Conservation (phyloP, 495 filamentous ascomycete genomes). For the Acidiella bohemica region DNA sequence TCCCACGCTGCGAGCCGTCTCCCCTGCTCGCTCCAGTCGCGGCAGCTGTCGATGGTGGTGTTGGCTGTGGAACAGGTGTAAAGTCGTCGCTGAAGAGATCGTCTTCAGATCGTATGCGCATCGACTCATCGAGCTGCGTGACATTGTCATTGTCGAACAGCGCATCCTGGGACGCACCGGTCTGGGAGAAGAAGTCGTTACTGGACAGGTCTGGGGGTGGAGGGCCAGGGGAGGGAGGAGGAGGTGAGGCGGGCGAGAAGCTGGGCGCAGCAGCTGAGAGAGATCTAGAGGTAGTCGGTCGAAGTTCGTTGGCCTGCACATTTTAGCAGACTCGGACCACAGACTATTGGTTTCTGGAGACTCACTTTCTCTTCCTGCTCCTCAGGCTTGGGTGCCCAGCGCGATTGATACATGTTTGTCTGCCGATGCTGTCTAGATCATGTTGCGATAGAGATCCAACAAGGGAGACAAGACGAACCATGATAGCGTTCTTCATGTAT, state of each 20-base stretch:
- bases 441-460: no score
- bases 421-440: no score
- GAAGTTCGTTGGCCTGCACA: not conserved
- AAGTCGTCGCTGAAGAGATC: conserved; percentile 64
- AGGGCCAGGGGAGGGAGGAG: no score
- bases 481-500: no score
- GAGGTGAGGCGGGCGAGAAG: no score
- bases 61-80: conserved; percentile 41
- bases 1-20: conserved; percentile 22
- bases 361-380: conserved; percentile 4
- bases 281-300: conserved; percentile 3
- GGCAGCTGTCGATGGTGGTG: conserved; percentile 21
- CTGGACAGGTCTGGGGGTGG: conserved; percentile 11
- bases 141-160: conserved; percentile 21
- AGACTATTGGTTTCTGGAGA: no score
- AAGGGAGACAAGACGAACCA: no score
- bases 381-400: conserved; percentile 11
- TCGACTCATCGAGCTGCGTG: conserved; percentile 11
- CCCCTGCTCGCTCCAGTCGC: conserved; percentile 22
- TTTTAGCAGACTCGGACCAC: no score
- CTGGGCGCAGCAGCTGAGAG: conserved; percentile 10
- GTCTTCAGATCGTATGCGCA: conserved; percentile 50
- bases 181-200: conserved; percentile 15
- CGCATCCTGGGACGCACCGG: conserved; percentile 10
- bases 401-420: conserved; percentile 16